Evolutionary conservation across 495 filamentous ascomycete genomes (phyloP), one percentile per base, ranked within the genome.

Genomic region (Daldinia vernicosa): DNA sequence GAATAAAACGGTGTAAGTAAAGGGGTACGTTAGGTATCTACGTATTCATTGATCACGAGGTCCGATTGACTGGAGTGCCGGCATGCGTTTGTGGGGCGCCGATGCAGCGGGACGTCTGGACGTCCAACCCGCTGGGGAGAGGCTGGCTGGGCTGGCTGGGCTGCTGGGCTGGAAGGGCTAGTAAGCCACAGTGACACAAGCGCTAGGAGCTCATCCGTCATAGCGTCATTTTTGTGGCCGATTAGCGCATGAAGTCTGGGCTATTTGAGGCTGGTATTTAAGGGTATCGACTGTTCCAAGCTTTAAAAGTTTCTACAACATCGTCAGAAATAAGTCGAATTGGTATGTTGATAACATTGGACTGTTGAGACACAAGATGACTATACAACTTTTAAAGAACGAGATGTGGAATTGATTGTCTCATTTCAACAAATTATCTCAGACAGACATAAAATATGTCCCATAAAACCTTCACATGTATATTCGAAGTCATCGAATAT

Each of bases 11-110:
- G 47, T 62, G 26, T 63, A 39, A 60, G 65, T 68, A 69, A 69
- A 72, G 66, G 70, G 50, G 26, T 53, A 53, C 50, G 30, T n/a
- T n/a, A n/a, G n/a, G n/a, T 50, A 27, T 27, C 26, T 35, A 27
- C 50, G 24, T 30, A 53, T 35, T 62, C 52, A 54, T 50, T 66
- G 65, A 68, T 68, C 65, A 72, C 64, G 70, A 68, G 65, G 64
- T 52, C 30, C 60, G 55, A 37, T 24, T 37, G 40, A 58, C 12
- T 54, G 15, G 58, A 55, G 60, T 37, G 17, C 47, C 43, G 54
- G 43, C 27, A 35, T 62, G 57, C 47, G 56, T 47, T 22, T 72
- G 63, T 67, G 62, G 62, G 68, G 56, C 55, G 50, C 40, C 39
- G 53, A 60, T 43, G 28, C 50, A 52, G 52, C 40, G 59, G 58